Base-by-base conservation (phyloP, 2,329 filamentous ascomycete genomes). In the Fusarium robinianum region DNA sequence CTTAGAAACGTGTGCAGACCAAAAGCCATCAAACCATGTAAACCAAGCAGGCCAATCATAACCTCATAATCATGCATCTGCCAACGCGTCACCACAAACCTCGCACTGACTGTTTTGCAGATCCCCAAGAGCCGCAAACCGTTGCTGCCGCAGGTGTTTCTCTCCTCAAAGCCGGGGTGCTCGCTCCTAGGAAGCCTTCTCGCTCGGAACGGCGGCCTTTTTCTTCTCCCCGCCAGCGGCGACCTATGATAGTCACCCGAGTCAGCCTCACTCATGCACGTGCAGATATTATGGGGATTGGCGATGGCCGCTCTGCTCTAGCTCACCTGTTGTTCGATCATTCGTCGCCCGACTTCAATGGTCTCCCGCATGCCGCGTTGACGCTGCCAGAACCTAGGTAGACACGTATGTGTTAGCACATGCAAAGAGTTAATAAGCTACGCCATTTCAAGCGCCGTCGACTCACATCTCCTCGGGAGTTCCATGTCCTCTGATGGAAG, bases 361-460 rank as follows among this genome's bases (percentile, higher is more conserved):
- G 79, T 81, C 53, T 83, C 80, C 4, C 71, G 67, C 63, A 79
- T 74, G 8, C 80, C 75, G 37, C 75, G 72, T 60, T 84, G 81
- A n/a, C 78, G 73, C 42, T 77, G 71, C 81, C 81, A 85, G 63
- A 85, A 84, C 48, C 78, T 81, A 34, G 29, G 24, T 6, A 3
- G 12, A 18, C 16, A 5, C n/a, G n/a, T n/a, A n/a, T n/a, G n/a
- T 10, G 29, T 67, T 53, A 68, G 58, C 31, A 32, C 8, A 10
- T n/a, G 18, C 22, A 6, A 21, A 10, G 14, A 21, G 16, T 25
- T 16, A 23, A 6, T 14, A 8, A 10, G 9, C 5, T 9, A 10
- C 14, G n/a, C 19, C n/a, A 5, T 11, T 11, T 46, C 12, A 25
- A 11, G 8, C 8, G 9, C 17, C 12, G 7, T 12, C 21, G 36